Percentiles rank a stretch among this genome's conserved stretches.
Evolutionary conservation across 352 stramenopile genomes (phyloP).

Genomic region (Globisporangium camurandrum): DNA sequence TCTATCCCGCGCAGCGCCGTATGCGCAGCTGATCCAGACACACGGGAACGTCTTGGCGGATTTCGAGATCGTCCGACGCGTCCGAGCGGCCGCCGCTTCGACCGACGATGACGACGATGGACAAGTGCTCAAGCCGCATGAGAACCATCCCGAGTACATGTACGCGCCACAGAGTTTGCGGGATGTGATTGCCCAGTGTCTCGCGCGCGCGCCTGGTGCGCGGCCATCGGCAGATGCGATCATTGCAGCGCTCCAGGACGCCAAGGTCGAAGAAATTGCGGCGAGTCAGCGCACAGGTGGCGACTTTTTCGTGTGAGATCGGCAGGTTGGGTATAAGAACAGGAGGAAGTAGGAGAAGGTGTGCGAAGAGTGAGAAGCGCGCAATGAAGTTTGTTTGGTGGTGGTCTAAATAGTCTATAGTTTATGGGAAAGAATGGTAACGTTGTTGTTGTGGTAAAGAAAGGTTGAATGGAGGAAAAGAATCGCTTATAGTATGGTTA

Average conservation of each 20-base stretch:
- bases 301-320: slow-evolving; percentile 16
- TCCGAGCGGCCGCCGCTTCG: slow-evolving; percentile 27
- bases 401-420: too few species aligned
- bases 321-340: too few species aligned
- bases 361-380: too few species aligned
- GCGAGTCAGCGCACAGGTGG: slow-evolving; percentile 12
- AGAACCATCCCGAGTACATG: slow-evolving; percentile 34
- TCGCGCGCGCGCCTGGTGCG: slow-evolving; percentile 40
- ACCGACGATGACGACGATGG: too few species aligned
- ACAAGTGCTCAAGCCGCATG: slow-evolving; percentile 32
- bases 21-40: slow-evolving; percentile 33
- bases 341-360: too few species aligned
- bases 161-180: slow-evolving; percentile 28
- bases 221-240: slow-evolving; percentile 44
- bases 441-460: too few species aligned
- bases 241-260: slow-evolving; percentile 29
- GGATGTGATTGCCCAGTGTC: slow-evolving; percentile 33
- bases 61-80: slow-evolving; percentile 31
- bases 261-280: slow-evolving; percentile 23
- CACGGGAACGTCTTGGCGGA: slow-evolving; percentile 49
- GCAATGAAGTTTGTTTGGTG: too few species aligned
- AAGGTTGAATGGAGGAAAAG: too few species aligned
- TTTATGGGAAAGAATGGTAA: too few species aligned
- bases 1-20: slow-evolving; percentile 40
- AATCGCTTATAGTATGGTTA: too few species aligned